Percentiles rank a stretch among this genome's conserved stretches.
Conservation (phyloP, 2,329 filamentous ascomycete species). For the Monosporascus sp. region DNA sequence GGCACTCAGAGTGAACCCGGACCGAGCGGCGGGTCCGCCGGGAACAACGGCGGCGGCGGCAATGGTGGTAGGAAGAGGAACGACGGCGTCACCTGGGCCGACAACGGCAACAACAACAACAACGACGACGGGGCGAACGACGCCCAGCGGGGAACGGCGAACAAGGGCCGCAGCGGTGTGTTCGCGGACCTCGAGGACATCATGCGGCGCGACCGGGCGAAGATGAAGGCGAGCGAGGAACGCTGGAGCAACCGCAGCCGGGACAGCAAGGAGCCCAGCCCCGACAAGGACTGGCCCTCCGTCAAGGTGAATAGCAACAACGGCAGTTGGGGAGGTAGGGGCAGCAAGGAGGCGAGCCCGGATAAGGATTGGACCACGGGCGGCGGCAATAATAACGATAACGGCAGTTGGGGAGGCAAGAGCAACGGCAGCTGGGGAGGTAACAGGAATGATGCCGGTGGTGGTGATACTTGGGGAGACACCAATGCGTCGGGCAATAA, state of each 20-base stretch:
- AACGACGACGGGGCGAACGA: not conserved
- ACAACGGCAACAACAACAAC: not conserved
- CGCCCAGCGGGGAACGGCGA: not conserved
- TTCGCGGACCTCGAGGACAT: conserved; percentile 5
- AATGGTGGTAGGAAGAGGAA: not conserved
- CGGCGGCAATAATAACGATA: not conserved
- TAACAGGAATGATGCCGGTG: not conserved
- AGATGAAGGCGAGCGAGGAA: conserved; percentile 9
- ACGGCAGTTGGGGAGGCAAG: conserved; percentile 1
- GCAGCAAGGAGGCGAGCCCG: conserved; percentile 6
- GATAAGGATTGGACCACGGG: not conserved
- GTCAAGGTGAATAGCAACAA: not conserved
- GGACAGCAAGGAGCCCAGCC: conserved; percentile 11
- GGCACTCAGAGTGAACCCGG: conserved; percentile 2
- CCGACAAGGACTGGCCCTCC: not conserved
- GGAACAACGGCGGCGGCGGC: not conserved
- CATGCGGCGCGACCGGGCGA: conserved; percentile 9
- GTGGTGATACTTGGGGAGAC: not conserved
- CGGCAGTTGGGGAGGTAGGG: not conserved
- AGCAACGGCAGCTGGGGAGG: conserved; percentile 4
- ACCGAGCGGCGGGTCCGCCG: not conserved
- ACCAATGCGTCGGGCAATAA: not conserved
- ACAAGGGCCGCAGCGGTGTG: not conserved
- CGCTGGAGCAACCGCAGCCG: conserved; percentile 9
- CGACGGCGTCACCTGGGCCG: not conserved